phyloP scores from a whole-genome alignment of 2,329 filamentous ascomycete genomes.

The Pseudopithomyces chartarum region DNA sequence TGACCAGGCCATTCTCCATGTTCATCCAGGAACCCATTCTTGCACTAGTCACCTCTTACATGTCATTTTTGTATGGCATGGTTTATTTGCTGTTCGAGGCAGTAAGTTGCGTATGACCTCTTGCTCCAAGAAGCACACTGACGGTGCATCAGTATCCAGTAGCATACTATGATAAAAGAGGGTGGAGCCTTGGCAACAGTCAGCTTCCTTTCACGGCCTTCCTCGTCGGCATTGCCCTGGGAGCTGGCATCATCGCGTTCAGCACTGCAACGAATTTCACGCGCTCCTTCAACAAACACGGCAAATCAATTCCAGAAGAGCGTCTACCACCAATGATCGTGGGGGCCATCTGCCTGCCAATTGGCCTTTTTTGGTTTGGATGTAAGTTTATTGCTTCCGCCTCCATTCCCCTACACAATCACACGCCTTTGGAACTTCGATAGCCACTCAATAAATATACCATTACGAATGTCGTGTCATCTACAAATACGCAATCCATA shows the following conservation, averaged over 20 bases:
- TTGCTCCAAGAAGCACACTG: slow-evolving; percentile 47
- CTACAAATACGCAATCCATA: no score
- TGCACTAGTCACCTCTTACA: slow-evolving; percentile 65
- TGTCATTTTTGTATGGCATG: slow-evolving; percentile 71
- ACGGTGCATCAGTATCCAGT: slow-evolving; percentile 59
- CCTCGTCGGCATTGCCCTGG: slow-evolving; percentile 65
- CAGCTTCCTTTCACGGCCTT: slow-evolving; percentile 69
- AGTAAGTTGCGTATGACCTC: slow-evolving; percentile 19
- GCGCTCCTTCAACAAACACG: slow-evolving; percentile 35
- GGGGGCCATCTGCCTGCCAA: slow-evolving; percentile 62
- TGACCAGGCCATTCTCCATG: slow-evolving; percentile 70
- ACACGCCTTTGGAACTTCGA: no score
- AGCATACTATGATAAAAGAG: slow-evolving; percentile 67
- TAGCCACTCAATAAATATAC: no score
- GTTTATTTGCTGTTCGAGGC: slow-evolving; percentile 57
- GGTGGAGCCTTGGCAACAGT: slow-evolving; percentile 65
- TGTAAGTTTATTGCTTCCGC: slow-evolving; percentile 46
- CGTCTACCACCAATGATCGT: slow-evolving; percentile 70
- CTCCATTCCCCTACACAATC: no score
- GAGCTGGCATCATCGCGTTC: slow-evolving; percentile 37
- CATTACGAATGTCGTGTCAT: no score
- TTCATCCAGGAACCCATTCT: slow-evolving; percentile 51
- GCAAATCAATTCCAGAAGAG: slow-evolving; percentile 62
- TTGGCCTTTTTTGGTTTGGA: slow-evolving; percentile 65
- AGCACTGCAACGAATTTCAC: slow-evolving; percentile 42